Evolutionary conservation across 2,329 filamentous ascomycete genomes (phyloP).

Genomic region (Coniosporium tulheliwenetii): DNA sequence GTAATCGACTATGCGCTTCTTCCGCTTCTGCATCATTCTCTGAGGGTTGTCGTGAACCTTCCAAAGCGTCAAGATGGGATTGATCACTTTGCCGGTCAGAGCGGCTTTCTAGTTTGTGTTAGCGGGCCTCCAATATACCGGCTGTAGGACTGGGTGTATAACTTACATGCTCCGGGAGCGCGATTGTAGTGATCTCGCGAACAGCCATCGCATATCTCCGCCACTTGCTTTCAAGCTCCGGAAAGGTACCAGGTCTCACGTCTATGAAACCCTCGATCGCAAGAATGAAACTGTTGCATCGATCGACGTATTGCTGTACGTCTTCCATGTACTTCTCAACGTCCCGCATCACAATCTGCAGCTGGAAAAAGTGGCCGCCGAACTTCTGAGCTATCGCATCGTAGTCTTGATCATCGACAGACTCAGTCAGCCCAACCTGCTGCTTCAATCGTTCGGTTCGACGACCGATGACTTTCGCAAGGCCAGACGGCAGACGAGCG

Average conservation of each 20-base stretch:
- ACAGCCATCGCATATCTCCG: slow-evolving; percentile 78
- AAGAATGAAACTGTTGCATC: slow-evolving; percentile 64
- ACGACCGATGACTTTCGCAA: slow-evolving; percentile 81
- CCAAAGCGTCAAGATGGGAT: slow-evolving; percentile 66
- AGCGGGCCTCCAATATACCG: slow-evolving; percentile 5
- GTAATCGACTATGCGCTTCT: slow-evolving; percentile 83
- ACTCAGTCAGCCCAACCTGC: slow-evolving; percentile 46
- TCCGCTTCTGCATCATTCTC: slow-evolving; percentile 82
- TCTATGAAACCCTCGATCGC: slow-evolving; percentile 74
- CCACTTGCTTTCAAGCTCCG: slow-evolving; percentile 89
- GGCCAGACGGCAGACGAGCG: slow-evolving; percentile 48
- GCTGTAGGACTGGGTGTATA: background rate
- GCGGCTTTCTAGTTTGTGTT: slow-evolving; percentile 32
- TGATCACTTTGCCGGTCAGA: slow-evolving; percentile 69
- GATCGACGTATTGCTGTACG: slow-evolving; percentile 61
- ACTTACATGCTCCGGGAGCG: slow-evolving; percentile 70
- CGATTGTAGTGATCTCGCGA: slow-evolving; percentile 69
- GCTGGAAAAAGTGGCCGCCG: slow-evolving; percentile 76
- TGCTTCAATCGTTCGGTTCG: slow-evolving; percentile 73
- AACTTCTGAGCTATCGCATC: slow-evolving; percentile 72
- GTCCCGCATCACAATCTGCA: slow-evolving; percentile 85
- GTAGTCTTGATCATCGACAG: slow-evolving; percentile 70
- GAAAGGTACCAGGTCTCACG: slow-evolving; percentile 50
- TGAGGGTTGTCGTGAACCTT: slow-evolving; percentile 71
- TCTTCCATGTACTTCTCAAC: slow-evolving; percentile 87